phyloP scores from a whole-genome alignment of 768 basidiomycete genomes.

The Agrocybe praecox region DNA sequence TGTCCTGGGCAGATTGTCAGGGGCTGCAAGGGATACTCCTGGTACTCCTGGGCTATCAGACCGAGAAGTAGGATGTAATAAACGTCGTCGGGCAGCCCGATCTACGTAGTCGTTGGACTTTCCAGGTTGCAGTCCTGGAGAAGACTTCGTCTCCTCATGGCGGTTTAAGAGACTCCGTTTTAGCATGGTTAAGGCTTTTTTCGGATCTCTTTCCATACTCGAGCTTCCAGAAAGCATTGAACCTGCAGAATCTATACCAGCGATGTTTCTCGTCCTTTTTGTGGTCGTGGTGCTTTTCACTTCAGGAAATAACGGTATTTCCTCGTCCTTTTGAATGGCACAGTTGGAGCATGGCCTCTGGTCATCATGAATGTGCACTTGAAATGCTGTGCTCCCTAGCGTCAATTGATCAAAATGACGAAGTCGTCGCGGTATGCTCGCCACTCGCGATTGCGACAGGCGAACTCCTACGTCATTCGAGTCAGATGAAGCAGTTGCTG shows the following conservation, averaged over 20 bases:
- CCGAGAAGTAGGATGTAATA: slow-evolving; percentile 52
- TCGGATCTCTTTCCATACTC: slow-evolving; percentile 46
- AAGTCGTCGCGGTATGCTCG: slow-evolving; percentile 68
- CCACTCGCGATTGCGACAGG: slow-evolving; percentile 64
- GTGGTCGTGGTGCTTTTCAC: slow-evolving; percentile 20
- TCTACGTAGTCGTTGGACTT: slow-evolving; percentile 50
- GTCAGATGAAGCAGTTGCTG: slow-evolving; percentile 27
- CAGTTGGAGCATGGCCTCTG: slow-evolving; percentile 66
- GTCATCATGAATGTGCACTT: slow-evolving; percentile 68
- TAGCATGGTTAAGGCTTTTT: slow-evolving; percentile 65
- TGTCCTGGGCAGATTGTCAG: slow-evolving; percentile 1
- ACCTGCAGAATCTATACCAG: slow-evolving; percentile 26
- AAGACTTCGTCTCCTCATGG: slow-evolving; percentile 30
- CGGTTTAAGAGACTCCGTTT: slow-evolving; percentile 64
- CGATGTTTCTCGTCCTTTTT: slow-evolving; percentile 30
- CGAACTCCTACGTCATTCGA: slow-evolving; percentile 39
- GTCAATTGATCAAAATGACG: slow-evolving; percentile 66
- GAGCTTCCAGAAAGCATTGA: slow-evolving; percentile 20
- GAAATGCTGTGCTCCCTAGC: slow-evolving; percentile 72
- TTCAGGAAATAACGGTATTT: slow-evolving; percentile 60
- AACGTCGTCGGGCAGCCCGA: slow-evolving; percentile 71
- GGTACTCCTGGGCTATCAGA: slow-evolving; percentile 61
- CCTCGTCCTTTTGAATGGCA: slow-evolving; percentile 47
- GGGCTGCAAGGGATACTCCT: slow-evolving; percentile 37
- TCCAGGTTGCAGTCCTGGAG: slow-evolving; percentile 10